phyloP scores from a whole-genome alignment of 2,329 filamentous ascomycete genomes.

The Fusarium chlamydosporum region DNA sequence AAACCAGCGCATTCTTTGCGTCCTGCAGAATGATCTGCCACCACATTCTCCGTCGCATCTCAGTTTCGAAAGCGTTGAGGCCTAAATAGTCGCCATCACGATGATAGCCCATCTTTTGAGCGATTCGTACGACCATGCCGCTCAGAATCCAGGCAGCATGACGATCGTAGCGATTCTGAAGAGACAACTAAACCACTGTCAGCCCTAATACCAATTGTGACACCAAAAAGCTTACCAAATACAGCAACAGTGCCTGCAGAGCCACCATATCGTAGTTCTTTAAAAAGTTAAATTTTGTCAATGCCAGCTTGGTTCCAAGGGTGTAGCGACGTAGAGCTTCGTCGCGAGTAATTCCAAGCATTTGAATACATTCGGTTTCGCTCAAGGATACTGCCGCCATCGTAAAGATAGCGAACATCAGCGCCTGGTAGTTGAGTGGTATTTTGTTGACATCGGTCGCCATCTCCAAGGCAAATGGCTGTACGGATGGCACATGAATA shows the following conservation, averaged over 20 bases:
- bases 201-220: conserved; percentile 27
- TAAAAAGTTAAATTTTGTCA: conserved; percentile 70
- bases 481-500: conserved; percentile 78
- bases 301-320: conserved; percentile 64
- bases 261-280: conserved; percentile 70
- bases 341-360: conserved; percentile 65
- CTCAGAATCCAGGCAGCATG: conserved; percentile 73
- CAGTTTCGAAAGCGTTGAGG: conserved; percentile 73
- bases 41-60: conserved; percentile 78
- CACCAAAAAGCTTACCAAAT: conserved; percentile 60
- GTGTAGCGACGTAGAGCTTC: conserved; percentile 67
- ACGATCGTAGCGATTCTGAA: conserved; percentile 70
- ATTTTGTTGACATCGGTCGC: conserved; percentile 68
- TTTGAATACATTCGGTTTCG: conserved; percentile 67
- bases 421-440: conserved; percentile 70
- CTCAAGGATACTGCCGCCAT: conserved; percentile 70
- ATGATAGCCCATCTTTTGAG: conserved; percentile 77
- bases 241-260: conserved; percentile 71
- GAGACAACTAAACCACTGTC: conserved; percentile 60
- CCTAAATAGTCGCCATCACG: conserved; percentile 70
- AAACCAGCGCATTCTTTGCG: conserved; percentile 69
- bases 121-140: conserved; percentile 73
- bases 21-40: conserved; percentile 74
- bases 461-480: conserved; percentile 75
- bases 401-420: conserved; percentile 76